Evolutionary conservation across 2,329 filamentous ascomycete species (phyloP).

Genomic region (Diaporthe humulicola): DNA sequence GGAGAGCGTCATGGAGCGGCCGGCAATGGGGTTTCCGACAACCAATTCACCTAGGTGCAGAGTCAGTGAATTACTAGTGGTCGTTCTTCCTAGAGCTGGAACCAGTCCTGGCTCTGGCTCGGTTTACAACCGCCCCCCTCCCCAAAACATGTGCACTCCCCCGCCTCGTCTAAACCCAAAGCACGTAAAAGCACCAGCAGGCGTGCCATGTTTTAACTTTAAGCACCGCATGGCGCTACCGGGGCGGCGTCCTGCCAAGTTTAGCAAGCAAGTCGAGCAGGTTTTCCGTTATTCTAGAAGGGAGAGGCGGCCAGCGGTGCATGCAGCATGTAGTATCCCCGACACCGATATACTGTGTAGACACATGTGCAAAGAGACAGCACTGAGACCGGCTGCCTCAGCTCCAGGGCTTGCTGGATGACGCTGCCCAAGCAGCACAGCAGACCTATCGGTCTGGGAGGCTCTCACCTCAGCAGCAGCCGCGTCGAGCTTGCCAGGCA

Average conservation of each 20-base stretch:
- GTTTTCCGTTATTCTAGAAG: conserved; percentile 15
- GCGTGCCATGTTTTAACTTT: conserved; percentile 2
- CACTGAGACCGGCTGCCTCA: neutral
- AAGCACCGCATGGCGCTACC: conserved; percentile 14
- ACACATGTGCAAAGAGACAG: neutral
- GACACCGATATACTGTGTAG: neutral
- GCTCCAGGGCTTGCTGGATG: too few relatives aligned
- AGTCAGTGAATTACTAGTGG: neutral
- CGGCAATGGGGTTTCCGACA: conserved; percentile 7
- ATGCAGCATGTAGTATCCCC: neutral
- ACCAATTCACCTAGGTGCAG: neutral
- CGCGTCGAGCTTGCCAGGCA: neutral
- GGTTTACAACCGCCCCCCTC: neutral
- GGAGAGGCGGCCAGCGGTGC: neutral
- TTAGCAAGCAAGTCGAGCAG: neutral
- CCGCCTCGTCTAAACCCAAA: neutral
- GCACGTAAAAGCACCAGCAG: neutral
- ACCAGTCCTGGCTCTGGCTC: neutral
- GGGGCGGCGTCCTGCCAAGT: conserved; percentile 2
- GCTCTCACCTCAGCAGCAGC: neutral
- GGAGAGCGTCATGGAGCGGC: neutral
- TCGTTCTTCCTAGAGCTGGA: neutral
- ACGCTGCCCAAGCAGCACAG: neutral
- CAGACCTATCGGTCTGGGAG: neutral
- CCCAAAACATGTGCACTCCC: neutral